Conservation (phyloP, 106 monocot species). For the Ottelia alismoides region DNA sequence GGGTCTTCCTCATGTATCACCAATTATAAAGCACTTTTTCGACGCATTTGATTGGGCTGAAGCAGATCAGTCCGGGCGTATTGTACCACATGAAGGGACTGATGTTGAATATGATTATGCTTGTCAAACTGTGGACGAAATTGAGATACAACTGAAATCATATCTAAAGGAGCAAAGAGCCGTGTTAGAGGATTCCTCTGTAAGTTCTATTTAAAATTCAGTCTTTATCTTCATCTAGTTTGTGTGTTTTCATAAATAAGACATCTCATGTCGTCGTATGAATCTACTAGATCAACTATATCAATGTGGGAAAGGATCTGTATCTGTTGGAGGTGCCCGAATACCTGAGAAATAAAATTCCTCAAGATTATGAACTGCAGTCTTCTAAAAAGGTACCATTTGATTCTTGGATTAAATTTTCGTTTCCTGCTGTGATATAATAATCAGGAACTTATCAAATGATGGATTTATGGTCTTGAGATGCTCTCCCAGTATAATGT, state of each 20-base stretch:
- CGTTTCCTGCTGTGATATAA: no score
- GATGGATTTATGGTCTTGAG: no score
- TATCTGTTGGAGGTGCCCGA: conserved; percentile 91
- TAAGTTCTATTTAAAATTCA: conserved; percentile 15
- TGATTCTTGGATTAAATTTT: no score
- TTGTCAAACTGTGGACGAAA: conserved; percentile 32
- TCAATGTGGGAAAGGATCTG: conserved; percentile 69
- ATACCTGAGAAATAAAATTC: conserved; percentile 40
- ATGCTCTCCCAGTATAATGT: no score
- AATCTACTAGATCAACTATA: conserved; percentile 77
- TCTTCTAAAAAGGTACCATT: conserved; percentile 96
- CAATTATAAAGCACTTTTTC: conserved; percentile 54
- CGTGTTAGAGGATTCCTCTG: conserved; percentile 45
- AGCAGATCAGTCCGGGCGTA: conserved; percentile 61
- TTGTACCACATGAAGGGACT: conserved; percentile 72
- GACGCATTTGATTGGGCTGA: conserved; percentile 98
- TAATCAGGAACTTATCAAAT: no score
- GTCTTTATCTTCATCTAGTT: background rate
- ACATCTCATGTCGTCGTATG: background rate
- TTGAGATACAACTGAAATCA: conserved; percentile 41
- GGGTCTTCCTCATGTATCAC: conserved; percentile 51
- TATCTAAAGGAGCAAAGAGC: conserved; percentile 67
- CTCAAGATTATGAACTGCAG: conserved; percentile 63
- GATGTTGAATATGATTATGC: conserved; percentile 80
- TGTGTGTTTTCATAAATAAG: background rate